These are phyloP conservation scores for Kluyveromyces starmeri DNA, from an alignment of 805 yeast species.

Conservation along the genomic window DNA sequence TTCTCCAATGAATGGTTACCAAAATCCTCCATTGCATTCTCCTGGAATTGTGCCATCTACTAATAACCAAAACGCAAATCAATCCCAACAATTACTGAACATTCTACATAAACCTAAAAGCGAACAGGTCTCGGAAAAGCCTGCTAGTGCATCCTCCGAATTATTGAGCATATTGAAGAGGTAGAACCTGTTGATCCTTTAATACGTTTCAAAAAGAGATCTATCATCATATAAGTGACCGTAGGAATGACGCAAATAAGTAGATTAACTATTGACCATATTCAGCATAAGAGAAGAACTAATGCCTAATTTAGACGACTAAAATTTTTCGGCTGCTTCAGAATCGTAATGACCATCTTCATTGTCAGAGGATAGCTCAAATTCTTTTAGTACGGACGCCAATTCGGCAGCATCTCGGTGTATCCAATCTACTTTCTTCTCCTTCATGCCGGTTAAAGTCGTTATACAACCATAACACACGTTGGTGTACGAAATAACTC, in stretches of 20 bases:
- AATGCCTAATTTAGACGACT: too few species aligned
- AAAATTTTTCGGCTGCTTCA: too few species aligned
- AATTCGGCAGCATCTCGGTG: slow-evolving; percentile 23
- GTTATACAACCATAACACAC: slow-evolving; percentile 71
- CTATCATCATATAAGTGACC: too few species aligned
- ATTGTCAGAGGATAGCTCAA: slow-evolving; percentile 36
- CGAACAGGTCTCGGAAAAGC: slow-evolving; percentile 1
- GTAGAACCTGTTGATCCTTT: too few species aligned
- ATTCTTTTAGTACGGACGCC: slow-evolving; percentile 40
- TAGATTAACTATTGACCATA: too few species aligned
- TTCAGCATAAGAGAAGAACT: too few species aligned
- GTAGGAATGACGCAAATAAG: too few species aligned
- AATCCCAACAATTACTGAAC: slow-evolving; percentile 11
- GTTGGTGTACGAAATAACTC: slow-evolving; percentile 4
- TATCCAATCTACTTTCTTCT: slow-evolving; percentile 34
- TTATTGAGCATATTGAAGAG: slow-evolving; percentile 20
- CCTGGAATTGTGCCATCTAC: background rate
- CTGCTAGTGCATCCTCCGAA: slow-evolving; percentile 16
- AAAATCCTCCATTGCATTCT: slow-evolving; percentile 1
- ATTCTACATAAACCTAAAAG: slow-evolving; percentile 15
- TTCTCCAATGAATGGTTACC: slow-evolving; percentile 1
- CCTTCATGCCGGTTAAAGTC: slow-evolving; percentile 39
- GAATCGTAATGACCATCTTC: too few species aligned
- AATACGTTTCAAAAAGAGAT: too few species aligned
- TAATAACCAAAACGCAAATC: background rate